Percentiles rank a stretch among this genome's conserved stretches.
Conservation (phyloP, 208 protist genomes). For the Leishmania tarentolae region DNA sequence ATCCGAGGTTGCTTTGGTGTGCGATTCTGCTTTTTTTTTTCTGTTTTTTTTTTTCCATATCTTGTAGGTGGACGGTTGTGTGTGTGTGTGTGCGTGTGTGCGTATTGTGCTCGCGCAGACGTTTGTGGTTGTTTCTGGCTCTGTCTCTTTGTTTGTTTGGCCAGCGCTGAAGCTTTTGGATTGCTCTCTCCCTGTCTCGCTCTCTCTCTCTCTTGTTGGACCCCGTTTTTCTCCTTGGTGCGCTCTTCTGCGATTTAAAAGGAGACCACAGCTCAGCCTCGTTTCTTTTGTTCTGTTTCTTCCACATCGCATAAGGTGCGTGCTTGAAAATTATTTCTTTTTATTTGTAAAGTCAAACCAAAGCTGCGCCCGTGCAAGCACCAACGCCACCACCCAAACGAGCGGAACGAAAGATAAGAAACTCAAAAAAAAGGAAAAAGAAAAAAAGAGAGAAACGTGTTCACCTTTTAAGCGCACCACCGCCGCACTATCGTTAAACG, state of each 20-base stretch:
- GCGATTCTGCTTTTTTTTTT: neutral
- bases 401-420: neutral
- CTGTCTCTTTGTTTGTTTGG: neutral
- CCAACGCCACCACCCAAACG: neutral
- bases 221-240: neutral
- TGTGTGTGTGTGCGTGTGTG: neutral
- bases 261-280: neutral
- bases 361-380: no score
- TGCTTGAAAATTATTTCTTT: no score
- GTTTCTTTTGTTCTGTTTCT: neutral
- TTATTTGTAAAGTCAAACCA: no score
- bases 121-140: neutral
- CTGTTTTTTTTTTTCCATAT: neutral
- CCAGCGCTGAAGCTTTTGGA: neutral
- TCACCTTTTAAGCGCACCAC: neutral
- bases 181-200: neutral
- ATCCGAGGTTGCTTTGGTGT: neutral
- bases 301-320: neutral
- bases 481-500: neutral
- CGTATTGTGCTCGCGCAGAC: neutral
- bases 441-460: neutral
- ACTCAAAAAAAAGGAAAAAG: neutral
- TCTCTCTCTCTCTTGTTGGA: neutral
- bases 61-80: neutral
- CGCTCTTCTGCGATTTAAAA: neutral